phyloP scores from a whole-genome alignment of 768 basidiomycete genomes.

The Mycena galopus region DNA sequence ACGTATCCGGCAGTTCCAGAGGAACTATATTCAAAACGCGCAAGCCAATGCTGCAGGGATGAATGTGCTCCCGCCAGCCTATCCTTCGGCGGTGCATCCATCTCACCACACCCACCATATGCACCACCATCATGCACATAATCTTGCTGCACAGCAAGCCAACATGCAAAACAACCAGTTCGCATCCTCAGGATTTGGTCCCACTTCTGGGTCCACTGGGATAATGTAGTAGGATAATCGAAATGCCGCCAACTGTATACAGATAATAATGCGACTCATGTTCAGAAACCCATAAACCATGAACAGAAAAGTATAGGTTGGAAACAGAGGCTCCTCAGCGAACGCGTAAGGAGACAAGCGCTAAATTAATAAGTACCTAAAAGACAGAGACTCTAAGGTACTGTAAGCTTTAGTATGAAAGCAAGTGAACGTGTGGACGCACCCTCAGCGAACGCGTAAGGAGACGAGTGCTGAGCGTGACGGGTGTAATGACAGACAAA shows the following conservation, averaged over 20 bases:
- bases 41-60: background rate
- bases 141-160: background rate
- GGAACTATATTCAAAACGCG: conserved; percentile 14
- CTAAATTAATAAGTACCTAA: too few relatives aligned
- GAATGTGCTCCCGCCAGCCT: background rate
- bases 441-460: too few relatives aligned
- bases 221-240: background rate
- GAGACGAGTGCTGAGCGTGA: too few relatives aligned
- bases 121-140: conserved; percentile 8
- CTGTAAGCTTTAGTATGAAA: too few relatives aligned
- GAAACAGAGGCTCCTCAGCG: too few relatives aligned
- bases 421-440: too few relatives aligned
- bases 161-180: conserved; percentile 15
- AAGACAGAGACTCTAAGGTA: too few relatives aligned
- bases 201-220: conserved; percentile 1
- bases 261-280: background rate
- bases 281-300: too few relatives aligned
- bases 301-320: too few relatives aligned
- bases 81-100: conserved; percentile 9
- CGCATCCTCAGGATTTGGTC: background rate
- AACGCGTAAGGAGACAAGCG: too few relatives aligned
- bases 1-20: conserved; percentile 15
- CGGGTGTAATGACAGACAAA: too few relatives aligned
- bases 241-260: background rate
- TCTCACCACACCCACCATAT: background rate